phyloP scores from a whole-genome alignment of 2,329 filamentous ascomycete species.

The Chaetomium sp. region DNA sequence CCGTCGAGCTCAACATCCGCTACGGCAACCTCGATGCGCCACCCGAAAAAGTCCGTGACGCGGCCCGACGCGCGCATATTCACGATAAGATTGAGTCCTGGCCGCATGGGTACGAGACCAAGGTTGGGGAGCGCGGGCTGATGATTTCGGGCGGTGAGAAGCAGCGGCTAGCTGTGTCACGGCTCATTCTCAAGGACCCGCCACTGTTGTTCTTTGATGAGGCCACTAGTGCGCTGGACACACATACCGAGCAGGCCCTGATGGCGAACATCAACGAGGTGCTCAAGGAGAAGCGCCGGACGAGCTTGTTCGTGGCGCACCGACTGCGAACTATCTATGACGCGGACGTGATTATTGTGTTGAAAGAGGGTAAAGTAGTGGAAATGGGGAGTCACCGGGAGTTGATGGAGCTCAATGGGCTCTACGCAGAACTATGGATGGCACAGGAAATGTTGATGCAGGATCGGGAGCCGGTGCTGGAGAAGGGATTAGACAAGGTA shows the following conservation, averaged over 20 bases:
- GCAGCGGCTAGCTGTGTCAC: conserved; percentile 77
- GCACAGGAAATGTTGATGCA: conserved; percentile 25
- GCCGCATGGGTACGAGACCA: conserved; percentile 83
- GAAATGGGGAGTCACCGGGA: conserved; percentile 83
- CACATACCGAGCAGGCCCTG: conserved; percentile 85
- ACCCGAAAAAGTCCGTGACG: conserved; percentile 64
- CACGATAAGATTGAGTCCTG: conserved; percentile 75
- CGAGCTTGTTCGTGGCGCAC: conserved; percentile 91
- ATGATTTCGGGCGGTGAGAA: conserved; percentile 97
- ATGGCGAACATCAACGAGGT: conserved; percentile 92
- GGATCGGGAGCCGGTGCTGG: neutral
- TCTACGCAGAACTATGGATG: conserved; percentile 89
- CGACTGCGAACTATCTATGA: conserved; percentile 88
- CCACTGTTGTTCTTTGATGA: conserved; percentile 92
- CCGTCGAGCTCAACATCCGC: conserved; percentile 89
- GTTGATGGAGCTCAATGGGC: conserved; percentile 67
- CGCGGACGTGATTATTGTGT: conserved; percentile 83
- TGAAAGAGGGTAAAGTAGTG: conserved; percentile 76
- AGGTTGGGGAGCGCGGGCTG: conserved; percentile 87
- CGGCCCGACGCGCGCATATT: conserved; percentile 75
- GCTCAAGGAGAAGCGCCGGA: conserved; percentile 76
- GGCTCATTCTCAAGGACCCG: conserved; percentile 81
- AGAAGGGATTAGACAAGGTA: neutral
- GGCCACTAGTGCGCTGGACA: conserved; percentile 86
- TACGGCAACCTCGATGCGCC: conserved; percentile 80